A percentile compares a stretch with the other conserved stretches of the same genome.
Evolutionary conservation across 2,329 filamentous ascomycete species (phyloP).

Genomic region (Aspergillus costaricaensis): DNA sequence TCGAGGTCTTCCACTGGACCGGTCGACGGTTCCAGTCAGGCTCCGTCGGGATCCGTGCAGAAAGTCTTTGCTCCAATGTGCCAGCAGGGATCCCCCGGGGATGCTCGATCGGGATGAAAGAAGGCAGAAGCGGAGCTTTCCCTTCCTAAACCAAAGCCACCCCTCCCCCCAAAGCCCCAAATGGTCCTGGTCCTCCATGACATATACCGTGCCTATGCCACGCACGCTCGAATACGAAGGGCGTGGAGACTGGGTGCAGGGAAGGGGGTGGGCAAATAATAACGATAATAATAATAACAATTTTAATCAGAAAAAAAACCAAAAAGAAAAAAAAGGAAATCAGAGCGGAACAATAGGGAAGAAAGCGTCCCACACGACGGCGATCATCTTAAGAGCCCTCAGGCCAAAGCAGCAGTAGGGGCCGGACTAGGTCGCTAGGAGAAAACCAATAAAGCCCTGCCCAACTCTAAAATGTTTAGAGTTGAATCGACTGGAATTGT

Average conservation of each 20-base stretch:
- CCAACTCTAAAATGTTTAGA: slow-evolving; percentile 19
- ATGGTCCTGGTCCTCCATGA: neutral
- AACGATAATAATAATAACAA: neutral
- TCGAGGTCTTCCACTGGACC: neutral
- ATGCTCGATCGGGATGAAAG: neutral
- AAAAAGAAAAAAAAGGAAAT: neutral
- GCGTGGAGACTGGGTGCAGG: neutral
- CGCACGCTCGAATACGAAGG: slow-evolving; percentile 5
- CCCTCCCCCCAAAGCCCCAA: neutral
- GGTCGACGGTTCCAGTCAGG: slow-evolving; percentile 5
- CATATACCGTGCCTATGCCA: slow-evolving; percentile 4
- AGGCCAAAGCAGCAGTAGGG: neutral
- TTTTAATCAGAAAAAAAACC: too few species aligned
- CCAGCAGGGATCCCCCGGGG: slow-evolving; percentile 1
- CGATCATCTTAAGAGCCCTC: neutral
- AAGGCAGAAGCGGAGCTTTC: neutral
- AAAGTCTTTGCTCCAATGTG: neutral
- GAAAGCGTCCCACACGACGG: slow-evolving; percentile 9
- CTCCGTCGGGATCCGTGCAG: slow-evolving; percentile 4
- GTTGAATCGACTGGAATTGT: slow-evolving; percentile 24
- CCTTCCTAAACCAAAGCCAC: neutral
- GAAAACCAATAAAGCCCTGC: slow-evolving; percentile 8
- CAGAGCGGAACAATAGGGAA: slow-evolving; percentile 6
- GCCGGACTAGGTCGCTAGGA: neutral
- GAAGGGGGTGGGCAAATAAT: slow-evolving; percentile 1